Evolutionary conservation across 2,329 filamentous ascomycete genomes (phyloP).

Genomic region (Phialophora macrospora): DNA sequence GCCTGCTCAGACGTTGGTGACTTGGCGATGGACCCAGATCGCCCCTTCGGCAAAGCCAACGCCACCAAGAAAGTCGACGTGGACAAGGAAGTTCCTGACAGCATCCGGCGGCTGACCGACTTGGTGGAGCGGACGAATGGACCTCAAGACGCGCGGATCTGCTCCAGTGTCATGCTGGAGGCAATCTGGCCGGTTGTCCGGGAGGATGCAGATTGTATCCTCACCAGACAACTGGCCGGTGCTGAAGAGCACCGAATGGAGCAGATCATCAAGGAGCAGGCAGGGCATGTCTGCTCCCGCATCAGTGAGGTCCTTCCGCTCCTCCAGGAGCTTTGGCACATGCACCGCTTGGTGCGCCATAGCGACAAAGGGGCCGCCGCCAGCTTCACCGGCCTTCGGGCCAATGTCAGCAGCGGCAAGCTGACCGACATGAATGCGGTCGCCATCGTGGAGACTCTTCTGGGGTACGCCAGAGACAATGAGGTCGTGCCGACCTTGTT

Average conservation of each 20-base stretch:
- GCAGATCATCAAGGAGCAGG: constrained; percentile 17
- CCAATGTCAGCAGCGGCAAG: constrained; percentile 14
- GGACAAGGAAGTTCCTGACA: constrained; percentile 1
- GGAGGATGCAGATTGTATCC: not conserved
- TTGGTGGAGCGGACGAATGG: constrained; percentile 15
- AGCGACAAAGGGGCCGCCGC: not conserved
- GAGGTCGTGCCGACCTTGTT: not conserved
- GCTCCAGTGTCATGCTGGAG: constrained; percentile 12
- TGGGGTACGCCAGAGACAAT: constrained; percentile 23
- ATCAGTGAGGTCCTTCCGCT: constrained; percentile 12
- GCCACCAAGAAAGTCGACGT: not conserved
- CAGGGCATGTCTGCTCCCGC: constrained; percentile 6
- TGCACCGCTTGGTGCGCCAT: not conserved
- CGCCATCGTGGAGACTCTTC: constrained; percentile 20
- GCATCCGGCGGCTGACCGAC: not conserved
- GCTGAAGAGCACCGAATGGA: constrained; percentile 1
- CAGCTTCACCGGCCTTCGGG: constrained; percentile 14
- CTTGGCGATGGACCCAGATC: constrained; percentile 18
- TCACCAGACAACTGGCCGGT: not conserved
- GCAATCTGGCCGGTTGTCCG: not conserved
- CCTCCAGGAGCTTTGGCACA: constrained; percentile 22
- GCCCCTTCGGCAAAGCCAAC: constrained; percentile 12
- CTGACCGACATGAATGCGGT: constrained; percentile 16
- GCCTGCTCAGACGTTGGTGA: constrained; percentile 19
- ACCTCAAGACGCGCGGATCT: constrained; percentile 15